Percentiles rank a stretch among this genome's conserved stretches.
Evolutionary conservation across 2,329 filamentous ascomycete genomes (phyloP).

Genomic region (Immersiporthe knoxdaviesiana): DNA sequence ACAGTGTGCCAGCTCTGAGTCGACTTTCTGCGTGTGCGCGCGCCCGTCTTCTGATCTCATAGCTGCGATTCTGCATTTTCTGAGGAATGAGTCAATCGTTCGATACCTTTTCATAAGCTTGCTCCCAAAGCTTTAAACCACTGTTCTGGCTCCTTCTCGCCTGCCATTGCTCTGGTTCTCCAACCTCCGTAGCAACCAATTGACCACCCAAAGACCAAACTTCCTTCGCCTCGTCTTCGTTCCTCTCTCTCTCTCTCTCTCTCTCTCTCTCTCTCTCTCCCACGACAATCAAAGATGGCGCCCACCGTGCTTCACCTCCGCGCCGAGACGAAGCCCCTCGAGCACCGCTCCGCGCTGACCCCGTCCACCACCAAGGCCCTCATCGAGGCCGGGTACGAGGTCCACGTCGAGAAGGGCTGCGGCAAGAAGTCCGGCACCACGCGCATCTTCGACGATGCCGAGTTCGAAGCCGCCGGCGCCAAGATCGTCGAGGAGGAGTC

Average conservation of each 20-base stretch:
- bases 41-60: conserved; percentile 3
- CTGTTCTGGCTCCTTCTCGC: background rate
- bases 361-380: conserved; percentile 52
- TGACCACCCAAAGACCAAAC: conserved; percentile 3
- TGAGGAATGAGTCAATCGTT: conserved; percentile 21
- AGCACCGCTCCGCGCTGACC: conserved; percentile 57
- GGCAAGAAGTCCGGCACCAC: conserved; percentile 50
- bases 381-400: conserved; percentile 69
- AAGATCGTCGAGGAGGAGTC: conserved; percentile 66
- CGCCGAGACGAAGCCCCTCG: conserved; percentile 62
- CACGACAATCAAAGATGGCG: conserved; percentile 35
- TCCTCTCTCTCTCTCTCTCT: too few species aligned
- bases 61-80: background rate
- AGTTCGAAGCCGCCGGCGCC: conserved; percentile 66
- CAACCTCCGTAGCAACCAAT: conserved; percentile 8
- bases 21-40: background rate
- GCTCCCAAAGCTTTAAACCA: background rate
- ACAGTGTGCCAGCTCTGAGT: conserved; percentile 1
- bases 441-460: conserved; percentile 66
- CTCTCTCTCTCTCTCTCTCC: too few species aligned
- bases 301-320: conserved; percentile 55
- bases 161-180: background rate
- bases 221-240: background rate
- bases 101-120: conserved; percentile 8
- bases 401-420: conserved; percentile 63